Evolutionary conservation across 805 yeast species (phyloP).

Genomic region (Maudiozyma serrabonitensis): DNA sequence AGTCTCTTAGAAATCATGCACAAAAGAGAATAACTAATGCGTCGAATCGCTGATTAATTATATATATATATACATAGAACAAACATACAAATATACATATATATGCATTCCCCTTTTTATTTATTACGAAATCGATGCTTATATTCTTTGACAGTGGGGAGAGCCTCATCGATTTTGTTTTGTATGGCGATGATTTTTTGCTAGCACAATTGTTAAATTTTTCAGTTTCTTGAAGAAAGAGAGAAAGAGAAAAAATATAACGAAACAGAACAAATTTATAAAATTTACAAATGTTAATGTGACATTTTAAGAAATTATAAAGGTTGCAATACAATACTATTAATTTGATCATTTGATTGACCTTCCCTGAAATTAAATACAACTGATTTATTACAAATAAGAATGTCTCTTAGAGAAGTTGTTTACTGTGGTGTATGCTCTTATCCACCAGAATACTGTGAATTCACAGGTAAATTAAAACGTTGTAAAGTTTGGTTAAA

Average conservation of each 20-base stretch:
- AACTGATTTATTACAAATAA: not conserved
- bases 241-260: no score
- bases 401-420: slow-evolving; percentile 31
- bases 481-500: slow-evolving; percentile 80
- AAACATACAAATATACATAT: not conserved
- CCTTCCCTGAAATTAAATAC: not conserved
- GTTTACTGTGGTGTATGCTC: slow-evolving; percentile 72
- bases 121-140: no score
- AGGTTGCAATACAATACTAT: no score
- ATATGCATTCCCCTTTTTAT: not conserved
- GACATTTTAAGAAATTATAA: no score
- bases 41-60: not conserved
- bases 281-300: no score
- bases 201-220: no score
- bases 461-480: slow-evolving; percentile 72
- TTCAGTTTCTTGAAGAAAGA: no score
- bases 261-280: no score
- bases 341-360: not conserved
- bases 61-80: not conserved
- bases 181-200: no score
- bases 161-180: no score
- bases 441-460: slow-evolving; percentile 87
- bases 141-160: no score
- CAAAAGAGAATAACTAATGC: slow-evolving; percentile 42
- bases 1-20: slow-evolving; percentile 71